phyloP scores from a whole-genome alignment of 305 asterid genomes.

The Fraxinus sp. region DNA sequence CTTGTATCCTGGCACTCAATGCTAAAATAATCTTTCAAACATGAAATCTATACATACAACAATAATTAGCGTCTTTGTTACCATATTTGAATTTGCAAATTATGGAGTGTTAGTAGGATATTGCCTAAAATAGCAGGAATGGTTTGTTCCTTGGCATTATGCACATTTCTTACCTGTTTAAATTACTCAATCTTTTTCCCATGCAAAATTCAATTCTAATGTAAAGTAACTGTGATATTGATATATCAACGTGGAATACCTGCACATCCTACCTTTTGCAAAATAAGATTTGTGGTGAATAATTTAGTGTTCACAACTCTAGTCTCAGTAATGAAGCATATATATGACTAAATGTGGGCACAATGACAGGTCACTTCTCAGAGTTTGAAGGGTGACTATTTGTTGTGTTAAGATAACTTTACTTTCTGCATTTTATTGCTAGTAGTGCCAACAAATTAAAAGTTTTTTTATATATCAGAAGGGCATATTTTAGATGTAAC shows the following conservation, averaged over 20 bases:
- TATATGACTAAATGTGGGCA: neutral
- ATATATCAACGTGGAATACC: neutral
- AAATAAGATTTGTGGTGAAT: neutral
- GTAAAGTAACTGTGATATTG: neutral
- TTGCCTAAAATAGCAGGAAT: neutral
- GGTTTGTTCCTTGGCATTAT: constrained; percentile 1
- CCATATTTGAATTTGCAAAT: neutral
- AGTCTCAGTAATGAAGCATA: neutral
- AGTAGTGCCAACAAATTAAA: neutral
- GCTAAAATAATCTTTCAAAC: neutral
- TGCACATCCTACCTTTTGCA: neutral
- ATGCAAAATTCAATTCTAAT: neutral
- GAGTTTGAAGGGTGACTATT: neutral
- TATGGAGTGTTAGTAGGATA: constrained; percentile 16
- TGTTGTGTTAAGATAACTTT: neutral
- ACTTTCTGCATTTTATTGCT: neutral
- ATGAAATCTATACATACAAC: neutral
- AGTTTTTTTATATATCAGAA: neutral
- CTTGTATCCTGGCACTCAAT: neutral
- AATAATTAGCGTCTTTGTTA: neutral
- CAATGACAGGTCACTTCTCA: neutral
- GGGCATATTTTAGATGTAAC: neutral
- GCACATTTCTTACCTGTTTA: neutral
- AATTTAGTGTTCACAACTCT: neutral
- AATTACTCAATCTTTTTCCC: neutral